A percentile compares a stretch with the other conserved stretches of the same genome.
These are phyloP conservation scores for Cryptococcus depauperatus DNA, from an alignment of 1,284 basidiomycete species.

Conservation along the genomic window DNA sequence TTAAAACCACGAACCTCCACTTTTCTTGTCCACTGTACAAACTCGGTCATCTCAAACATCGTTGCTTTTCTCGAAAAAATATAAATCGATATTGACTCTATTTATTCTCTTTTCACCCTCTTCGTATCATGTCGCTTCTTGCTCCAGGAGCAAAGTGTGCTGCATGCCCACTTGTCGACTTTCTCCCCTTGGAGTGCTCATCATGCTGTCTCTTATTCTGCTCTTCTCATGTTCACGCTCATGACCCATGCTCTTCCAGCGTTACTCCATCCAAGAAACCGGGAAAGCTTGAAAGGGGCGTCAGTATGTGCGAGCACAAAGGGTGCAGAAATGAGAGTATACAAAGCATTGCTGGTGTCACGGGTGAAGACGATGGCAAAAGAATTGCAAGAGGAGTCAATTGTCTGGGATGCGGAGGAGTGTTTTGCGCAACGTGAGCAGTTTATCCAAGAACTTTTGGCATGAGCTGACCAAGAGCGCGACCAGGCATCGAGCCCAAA, in stretches of 20 bases:
- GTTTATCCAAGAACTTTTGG: conserved; percentile 1
- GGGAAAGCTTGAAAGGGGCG: conserved; percentile 10
- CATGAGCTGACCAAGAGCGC: neutral
- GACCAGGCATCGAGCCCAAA: conserved; percentile 19
- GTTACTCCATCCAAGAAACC: neutral
- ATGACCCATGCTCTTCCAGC: neutral
- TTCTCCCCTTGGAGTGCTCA: conserved; percentile 35
- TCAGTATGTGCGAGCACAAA: conserved; percentile 17
- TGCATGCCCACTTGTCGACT: conserved; percentile 32
- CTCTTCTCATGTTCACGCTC: conserved; percentile 24
- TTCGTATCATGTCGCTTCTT: conserved; percentile 26
- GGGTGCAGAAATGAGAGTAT: conserved; percentile 31
- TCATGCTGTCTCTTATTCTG: conserved; percentile 28
- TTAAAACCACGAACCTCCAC: too few species aligned
- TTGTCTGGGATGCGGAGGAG: conserved; percentile 26
- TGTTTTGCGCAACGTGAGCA: conserved; percentile 34
- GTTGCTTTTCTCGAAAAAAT: too few species aligned
- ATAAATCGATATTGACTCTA: neutral
- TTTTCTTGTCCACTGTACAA: neutral
- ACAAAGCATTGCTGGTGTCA: conserved; percentile 26
- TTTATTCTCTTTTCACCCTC: neutral
- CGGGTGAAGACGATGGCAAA: conserved; percentile 4
- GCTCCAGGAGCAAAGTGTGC: conserved; percentile 27
- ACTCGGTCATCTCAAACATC: neutral
- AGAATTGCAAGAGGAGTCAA: conserved; percentile 26